phyloP scores from a whole-genome alignment of 2,329 filamentous ascomycete species.

The Penicillium freii region DNA sequence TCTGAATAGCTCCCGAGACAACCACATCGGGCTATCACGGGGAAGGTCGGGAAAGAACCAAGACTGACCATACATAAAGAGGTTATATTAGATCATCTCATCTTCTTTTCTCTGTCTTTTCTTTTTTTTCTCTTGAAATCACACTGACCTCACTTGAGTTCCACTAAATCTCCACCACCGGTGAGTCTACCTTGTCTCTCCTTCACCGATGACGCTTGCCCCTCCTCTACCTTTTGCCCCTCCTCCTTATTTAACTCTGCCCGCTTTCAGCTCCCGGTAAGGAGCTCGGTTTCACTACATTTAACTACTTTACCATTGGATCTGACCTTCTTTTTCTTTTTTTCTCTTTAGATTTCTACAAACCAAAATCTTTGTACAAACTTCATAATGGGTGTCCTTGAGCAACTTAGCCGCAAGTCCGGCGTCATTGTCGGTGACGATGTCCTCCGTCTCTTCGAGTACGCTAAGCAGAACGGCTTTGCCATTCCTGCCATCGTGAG shows the following conservation, averaged over 20 bases:
- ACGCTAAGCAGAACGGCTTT: conserved; percentile 82
- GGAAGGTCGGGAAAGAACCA: conserved; percentile 15
- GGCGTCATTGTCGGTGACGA: conserved; percentile 68
- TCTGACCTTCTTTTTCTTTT: conserved; percentile 8
- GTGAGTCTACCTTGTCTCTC: conserved; percentile 29
- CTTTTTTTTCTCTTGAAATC: conserved; percentile 27
- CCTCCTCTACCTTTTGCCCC: conserved; percentile 23
- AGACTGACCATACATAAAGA: conserved; percentile 6
- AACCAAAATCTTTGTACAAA: conserved; percentile 4
- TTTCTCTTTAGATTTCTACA: conserved; percentile 8
- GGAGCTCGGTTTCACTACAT: conserved; percentile 5
- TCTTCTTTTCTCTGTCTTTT: neutral
- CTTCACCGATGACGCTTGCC: conserved; percentile 30
- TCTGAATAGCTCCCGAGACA: neutral
- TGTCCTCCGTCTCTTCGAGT: conserved; percentile 74
- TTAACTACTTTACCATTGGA: conserved; percentile 12
- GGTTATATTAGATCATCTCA: conserved; percentile 10
- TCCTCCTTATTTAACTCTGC: conserved; percentile 22
- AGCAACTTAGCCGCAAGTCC: conserved; percentile 61
- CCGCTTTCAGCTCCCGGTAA: conserved; percentile 29
- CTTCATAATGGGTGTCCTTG: conserved; percentile 46
- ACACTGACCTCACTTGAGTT: conserved; percentile 40
- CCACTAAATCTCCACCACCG: conserved; percentile 34
- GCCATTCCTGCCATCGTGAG: conserved; percentile 78
- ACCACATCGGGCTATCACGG: conserved; percentile 17